phyloP scores from a whole-genome alignment of 352 stramenopile genomes.

The Globisporangium solare region DNA sequence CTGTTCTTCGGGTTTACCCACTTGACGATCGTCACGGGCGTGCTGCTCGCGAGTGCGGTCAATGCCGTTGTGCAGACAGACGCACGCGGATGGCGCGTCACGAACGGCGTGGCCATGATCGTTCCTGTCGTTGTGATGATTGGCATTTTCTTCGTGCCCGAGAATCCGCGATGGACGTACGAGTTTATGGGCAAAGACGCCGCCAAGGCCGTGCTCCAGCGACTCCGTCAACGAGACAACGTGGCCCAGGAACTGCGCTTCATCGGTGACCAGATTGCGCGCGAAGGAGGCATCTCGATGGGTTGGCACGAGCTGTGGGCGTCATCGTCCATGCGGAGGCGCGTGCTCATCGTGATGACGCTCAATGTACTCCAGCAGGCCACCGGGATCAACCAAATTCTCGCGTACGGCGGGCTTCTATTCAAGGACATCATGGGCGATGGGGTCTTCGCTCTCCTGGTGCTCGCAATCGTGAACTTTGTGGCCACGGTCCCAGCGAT shows the following conservation, averaged over 20 bases:
- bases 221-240: conserved; percentile 22
- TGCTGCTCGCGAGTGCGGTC: conserved; percentile 23
- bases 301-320: conserved; percentile 23
- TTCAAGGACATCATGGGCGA: conserved; percentile 23
- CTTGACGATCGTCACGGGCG: conserved; percentile 22
- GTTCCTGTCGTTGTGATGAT: conserved; percentile 25
- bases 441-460: conserved; percentile 11
- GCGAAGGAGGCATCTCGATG: conserved; percentile 8
- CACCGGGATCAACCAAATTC: conserved; percentile 30
- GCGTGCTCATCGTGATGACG: conserved; percentile 22
- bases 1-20: conserved; percentile 18
- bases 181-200: conserved; percentile 21
- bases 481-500: conserved; percentile 24
- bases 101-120: conserved; percentile 22
- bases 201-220: conserved; percentile 19
- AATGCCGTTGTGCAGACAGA: conserved; percentile 24
- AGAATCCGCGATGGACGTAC: conserved; percentile 30
- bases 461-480: conserved; percentile 31
- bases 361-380: conserved; percentile 30
- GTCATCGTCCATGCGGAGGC: conserved; percentile 15
- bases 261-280: conserved; percentile 29
- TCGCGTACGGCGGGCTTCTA: conserved; percentile 25
- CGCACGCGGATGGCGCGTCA: conserved; percentile 20
- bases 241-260: conserved; percentile 23
- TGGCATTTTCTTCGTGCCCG: conserved; percentile 28